phyloP scores from a whole-genome alignment of 805 yeast species.

The Brettanomyces nanus region DNA sequence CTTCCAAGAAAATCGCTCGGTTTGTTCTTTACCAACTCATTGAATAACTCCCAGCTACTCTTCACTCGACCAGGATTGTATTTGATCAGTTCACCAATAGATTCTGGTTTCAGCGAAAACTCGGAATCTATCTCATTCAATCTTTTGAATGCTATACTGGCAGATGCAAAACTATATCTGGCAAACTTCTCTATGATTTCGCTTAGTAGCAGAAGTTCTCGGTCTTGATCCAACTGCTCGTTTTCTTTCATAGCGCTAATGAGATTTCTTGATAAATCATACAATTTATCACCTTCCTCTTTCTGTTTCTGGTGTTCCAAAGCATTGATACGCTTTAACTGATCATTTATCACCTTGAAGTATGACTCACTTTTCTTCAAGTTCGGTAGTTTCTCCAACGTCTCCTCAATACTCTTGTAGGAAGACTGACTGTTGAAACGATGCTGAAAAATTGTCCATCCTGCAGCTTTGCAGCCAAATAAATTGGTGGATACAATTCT shows the following conservation, averaged over 20 bases:
- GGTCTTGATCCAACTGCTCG: constrained; percentile 6
- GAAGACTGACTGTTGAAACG: neutral
- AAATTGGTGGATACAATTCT: no score
- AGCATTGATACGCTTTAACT: constrained; percentile 4
- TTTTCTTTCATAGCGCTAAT: constrained; percentile 8
- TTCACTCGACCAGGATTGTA: constrained; percentile 30
- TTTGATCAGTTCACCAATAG: constrained; percentile 21
- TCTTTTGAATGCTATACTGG: constrained; percentile 10
- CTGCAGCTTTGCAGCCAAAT: no score
- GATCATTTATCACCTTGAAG: constrained; percentile 9
- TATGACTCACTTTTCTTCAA: constrained; percentile 2
- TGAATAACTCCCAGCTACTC: constrained; percentile 25
- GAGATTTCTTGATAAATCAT: constrained; percentile 7
- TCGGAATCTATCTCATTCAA: constrained; percentile 1
- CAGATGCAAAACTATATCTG: constrained; percentile 20
- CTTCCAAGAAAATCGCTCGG: constrained; percentile 7
- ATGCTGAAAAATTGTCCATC: no score
- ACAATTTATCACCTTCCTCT: constrained; percentile 8
- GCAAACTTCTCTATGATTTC: constrained; percentile 18
- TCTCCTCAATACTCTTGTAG: neutral
- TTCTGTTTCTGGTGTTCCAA: neutral
- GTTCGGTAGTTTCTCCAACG: neutral
- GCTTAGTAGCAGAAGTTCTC: constrained; percentile 15
- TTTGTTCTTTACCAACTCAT: constrained; percentile 7
- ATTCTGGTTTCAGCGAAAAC: constrained; percentile 4